Evolutionary conservation across 75 land plant genomes (phyloP).

Genomic region (Picea glauca): DNA sequence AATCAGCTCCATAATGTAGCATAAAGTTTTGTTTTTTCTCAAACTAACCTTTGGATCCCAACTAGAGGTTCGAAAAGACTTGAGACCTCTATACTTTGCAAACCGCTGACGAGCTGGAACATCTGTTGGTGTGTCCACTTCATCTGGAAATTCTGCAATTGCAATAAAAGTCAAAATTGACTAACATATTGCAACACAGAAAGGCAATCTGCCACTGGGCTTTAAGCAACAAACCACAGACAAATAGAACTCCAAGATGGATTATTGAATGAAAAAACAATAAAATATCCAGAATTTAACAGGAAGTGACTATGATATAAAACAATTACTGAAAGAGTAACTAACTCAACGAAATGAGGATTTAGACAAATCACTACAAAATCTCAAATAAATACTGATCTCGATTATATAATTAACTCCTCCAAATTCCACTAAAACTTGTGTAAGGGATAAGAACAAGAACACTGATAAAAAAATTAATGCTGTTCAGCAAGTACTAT

Average conservation of each 20-base stretch:
- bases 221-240: not conserved
- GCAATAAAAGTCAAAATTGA: not conserved
- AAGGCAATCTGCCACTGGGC: not conserved
- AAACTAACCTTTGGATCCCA: conserved; percentile 88
- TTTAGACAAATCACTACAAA: not conserved
- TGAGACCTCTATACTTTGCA: conserved; percentile 85
- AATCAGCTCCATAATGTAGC: not conserved
- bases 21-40: not conserved
- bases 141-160: conserved; percentile 88
- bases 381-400: not conserved
- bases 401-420: not conserved
- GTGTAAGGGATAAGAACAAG: not conserved
- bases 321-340: not conserved
- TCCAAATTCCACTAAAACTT: not conserved
- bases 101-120: conserved; percentile 82
- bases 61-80: conserved; percentile 85
- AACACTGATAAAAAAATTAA: not conserved
- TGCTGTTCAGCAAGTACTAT: not conserved
- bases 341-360: not conserved
- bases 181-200: not conserved
- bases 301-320: not conserved
- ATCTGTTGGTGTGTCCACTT: conserved; percentile 92
- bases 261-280: not conserved
- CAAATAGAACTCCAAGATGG: not conserved
- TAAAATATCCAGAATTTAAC: too few relatives aligned